Base-by-base conservation (phyloP, 2,329 filamentous ascomycete genomes). In the Cladophialophora psammophila region DNA sequence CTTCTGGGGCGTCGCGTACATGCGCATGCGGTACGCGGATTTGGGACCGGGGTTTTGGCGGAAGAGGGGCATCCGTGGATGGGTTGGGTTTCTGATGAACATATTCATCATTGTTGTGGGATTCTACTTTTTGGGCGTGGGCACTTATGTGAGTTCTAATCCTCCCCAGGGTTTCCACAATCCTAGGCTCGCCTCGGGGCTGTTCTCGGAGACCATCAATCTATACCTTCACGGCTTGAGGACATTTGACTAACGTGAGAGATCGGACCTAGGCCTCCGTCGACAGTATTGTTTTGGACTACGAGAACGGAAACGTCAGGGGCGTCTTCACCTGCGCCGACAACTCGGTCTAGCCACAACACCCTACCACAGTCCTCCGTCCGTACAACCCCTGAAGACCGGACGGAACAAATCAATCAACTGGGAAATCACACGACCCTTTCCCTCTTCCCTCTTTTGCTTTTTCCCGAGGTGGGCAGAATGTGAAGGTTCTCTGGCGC, bases 61-160 rank as follows among this genome's bases (percentile, higher is more conserved):
- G 65, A 77, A 76, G 10, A 75, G 80, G n/a, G 80, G 79, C 6
- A 73, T 81, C 61, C 75, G 77, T 6, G 80, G 80, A 52, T 82
- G 79, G 80, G 36, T 78, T 42, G 80, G 80, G 5, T 76, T 78
- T 36, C 69, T 79, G 0, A 77, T 95, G 61, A 97, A 97, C 75
- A 75, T 92, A 15, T 72, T 88, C 69, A 87, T 97, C 66, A 93
- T 95, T 65, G 34, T 85, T 1, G 87, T 91, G 18, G 94, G 94
- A 0, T 60, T 96, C n/a, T 87, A 94, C 72, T 96, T 96, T 81
- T 79, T 97, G 56, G 89, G 85, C 0, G 91, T 85, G 0, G 94
- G 94, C 42, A 97, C 93, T 2, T 97, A 97, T 73, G 81, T 83
- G 71, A 80, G 81, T 69, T 6, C 6, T 26, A 10, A 7, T 18